Evolutionary conservation across 495 filamentous ascomycete genomes (phyloP), one percentile per base, ranked within the genome.

Genomic region (Poronia punctata): DNA sequence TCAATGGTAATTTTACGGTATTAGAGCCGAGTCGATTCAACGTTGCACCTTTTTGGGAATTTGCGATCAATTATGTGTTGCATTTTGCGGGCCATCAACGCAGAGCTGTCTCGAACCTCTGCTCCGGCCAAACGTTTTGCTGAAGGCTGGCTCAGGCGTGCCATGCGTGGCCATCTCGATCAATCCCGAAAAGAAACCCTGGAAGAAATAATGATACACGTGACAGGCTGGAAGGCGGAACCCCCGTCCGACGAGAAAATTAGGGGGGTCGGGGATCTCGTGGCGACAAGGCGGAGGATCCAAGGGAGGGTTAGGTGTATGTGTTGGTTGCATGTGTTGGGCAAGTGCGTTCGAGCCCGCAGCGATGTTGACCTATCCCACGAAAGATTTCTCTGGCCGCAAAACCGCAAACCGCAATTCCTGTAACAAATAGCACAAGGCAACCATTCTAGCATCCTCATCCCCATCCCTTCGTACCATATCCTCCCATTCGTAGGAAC

Each of bases 61-160:
- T 58, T 58, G 54, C 54, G 52, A 59, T 59, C 55, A 59, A 59
- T 59, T 59, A 59, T 43, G 49, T 59, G 55, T 59, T 59, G 55
- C 52, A 59, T 53, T 56, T 49, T 59, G 55, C 55, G 30, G 52
- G 43, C 52, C 55, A 56, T 43, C 52, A 58, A 42, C 40, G 55
- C 52, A 55, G 55, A 56, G 46, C 55, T 59, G 55, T 56, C 49
- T 53, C 52, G 55, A 58, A 50, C 50, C 48, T 53, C 49, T 51
- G 55, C 55, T 45, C 51, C 49, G 54, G 52, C 55, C 50, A 49
- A 52, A 53, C 55, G 55, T 48, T n/a, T n/a, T 55, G 55, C 53
- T 45, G 52, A 48, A 52, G 52, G 52, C 35, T 59, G 54, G 55
- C 49, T 53, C 49, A 53, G 55, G 55, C 55, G 55, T 55, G n/a